phyloP scores from a whole-genome alignment of 257 asterid genomes.

The Rehmannia glutinosa region DNA sequence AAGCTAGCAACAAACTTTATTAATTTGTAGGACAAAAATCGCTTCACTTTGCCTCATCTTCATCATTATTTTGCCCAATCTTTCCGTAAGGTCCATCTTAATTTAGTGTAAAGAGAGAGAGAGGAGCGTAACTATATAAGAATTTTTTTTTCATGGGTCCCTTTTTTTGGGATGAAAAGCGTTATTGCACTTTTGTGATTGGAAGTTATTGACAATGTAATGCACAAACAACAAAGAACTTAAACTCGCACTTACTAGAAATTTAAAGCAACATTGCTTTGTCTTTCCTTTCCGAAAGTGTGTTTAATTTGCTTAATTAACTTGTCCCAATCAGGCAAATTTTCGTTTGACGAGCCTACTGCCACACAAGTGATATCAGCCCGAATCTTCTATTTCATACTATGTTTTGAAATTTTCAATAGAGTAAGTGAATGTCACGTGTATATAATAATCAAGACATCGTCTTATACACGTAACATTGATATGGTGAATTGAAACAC shows the following conservation, averaged over 20 bases:
- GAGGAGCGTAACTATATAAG: constrained; percentile 54
- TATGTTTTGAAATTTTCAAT: no score
- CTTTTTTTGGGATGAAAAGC: constrained; percentile 27
- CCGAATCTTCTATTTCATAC: no score
- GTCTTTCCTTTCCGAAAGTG: constrained; percentile 24
- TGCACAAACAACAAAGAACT: constrained; percentile 58
- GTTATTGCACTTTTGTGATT: constrained; percentile 25
- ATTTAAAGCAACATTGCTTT: constrained; percentile 19
- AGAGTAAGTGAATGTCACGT: no score
- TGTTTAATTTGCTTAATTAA: constrained; percentile 13
- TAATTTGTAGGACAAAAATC: constrained; percentile 41
- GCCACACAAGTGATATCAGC: no score
- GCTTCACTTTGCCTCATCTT: constrained; percentile 28
- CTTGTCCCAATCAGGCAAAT: no score
- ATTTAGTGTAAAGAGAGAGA: constrained; percentile 33
- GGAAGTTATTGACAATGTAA: constrained; percentile 29
- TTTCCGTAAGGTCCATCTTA: constrained; percentile 37
- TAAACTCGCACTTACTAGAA: constrained; percentile 29
- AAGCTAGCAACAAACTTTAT: constrained; percentile 11
- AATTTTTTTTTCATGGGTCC: constrained; percentile 35
- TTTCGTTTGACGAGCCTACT: no score
- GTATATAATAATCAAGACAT: no score
- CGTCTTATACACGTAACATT: no score
- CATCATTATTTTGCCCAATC: constrained; percentile 35
- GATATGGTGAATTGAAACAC: no score